Base-by-base conservation (phyloP, 164 flowering plant genomes). In the Echeveria elegans region DNA sequence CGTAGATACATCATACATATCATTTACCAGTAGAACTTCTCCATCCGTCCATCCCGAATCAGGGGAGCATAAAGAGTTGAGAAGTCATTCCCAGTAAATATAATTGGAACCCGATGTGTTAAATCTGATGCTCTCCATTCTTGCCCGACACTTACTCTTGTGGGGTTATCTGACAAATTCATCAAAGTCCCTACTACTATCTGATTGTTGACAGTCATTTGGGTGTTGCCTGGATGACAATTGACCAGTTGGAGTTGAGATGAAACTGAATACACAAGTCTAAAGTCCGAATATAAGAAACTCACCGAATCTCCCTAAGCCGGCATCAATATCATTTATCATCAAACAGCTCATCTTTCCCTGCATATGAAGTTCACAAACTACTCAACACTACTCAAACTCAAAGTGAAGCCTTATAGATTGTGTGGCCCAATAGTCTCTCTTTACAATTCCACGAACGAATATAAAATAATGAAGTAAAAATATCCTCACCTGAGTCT, bases 1-100 rank as follows among this genome's bases (percentile, higher is more conserved):
- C n/a, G n/a, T n/a, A n/a, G n/a, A n/a, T 14, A 45, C 31, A 9
- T 10, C 12, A 34, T 14, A 32, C 24, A 30, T 6, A 60, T 56
- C 29, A 71, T 68, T 6, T 79, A 89, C 98, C 98, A 93, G 82
- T 87, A 90, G 66, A 93, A 93, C 70, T 93, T 90, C 1, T 90
- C 97, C 98, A 93, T 93, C 80, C 98, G 82, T 72, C 98, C 98
- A 78, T 90, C 98, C 79, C 98, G 98, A 70, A 92, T 85, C 75
- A 92, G 72, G 68, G 98, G 97, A 71, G 98, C 97, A 78, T 90
- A 92, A 38, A 93, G 76, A 37, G 84, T 88, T 59, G 98, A 84
- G 62, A 93, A 80, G 74, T 93, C 98, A 81, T 93, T 93, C 47
- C 98, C 98, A 14, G 96, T 93, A 37, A 88, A 80, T 68, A 93